These are phyloP conservation scores for Piper longum DNA, from an alignment of 164 flowering plant genomes.

Conservation along the genomic window DNA sequence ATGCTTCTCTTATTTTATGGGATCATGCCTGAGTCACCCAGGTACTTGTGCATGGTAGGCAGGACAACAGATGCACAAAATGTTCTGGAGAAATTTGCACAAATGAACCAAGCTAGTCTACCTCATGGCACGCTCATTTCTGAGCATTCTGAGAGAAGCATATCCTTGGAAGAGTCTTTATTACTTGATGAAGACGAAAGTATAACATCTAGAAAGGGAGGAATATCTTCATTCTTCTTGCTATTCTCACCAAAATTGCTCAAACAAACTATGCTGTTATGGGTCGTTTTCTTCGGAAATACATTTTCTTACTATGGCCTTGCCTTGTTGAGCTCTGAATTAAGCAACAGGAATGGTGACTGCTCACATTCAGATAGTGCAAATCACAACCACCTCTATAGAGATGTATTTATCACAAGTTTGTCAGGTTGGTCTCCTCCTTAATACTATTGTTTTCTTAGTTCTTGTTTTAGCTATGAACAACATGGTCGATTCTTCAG, in stretches of 20 bases:
- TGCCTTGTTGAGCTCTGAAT: slow-evolving; percentile 67
- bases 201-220: slow-evolving; percentile 15
- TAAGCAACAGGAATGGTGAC: slow-evolving; percentile 28
- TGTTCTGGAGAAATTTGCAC: slow-evolving; percentile 49
- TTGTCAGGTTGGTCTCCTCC: slow-evolving; percentile 49
- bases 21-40: slow-evolving; percentile 75
- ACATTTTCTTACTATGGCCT: slow-evolving; percentile 91
- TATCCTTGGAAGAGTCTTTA: slow-evolving; percentile 25
- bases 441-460: neutral
- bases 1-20: slow-evolving; percentile 52
- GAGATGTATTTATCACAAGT: slow-evolving; percentile 70
- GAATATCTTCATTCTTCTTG: slow-evolving; percentile 24
- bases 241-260: slow-evolving; percentile 64
- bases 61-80: slow-evolving; percentile 39
- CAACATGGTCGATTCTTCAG: slow-evolving; percentile 19
- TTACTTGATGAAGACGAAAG: slow-evolving; percentile 22
- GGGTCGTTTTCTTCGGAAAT: slow-evolving; percentile 84
- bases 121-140: slow-evolving; percentile 59
- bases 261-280: slow-evolving; percentile 63
- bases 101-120: slow-evolving; percentile 35
- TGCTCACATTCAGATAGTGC: slow-evolving; percentile 27
- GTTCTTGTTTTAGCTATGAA: neutral
- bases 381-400: slow-evolving; percentile 25
- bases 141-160: slow-evolving; percentile 19
- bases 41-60: slow-evolving; percentile 62